Evolutionary conservation across 208 protist genomes (phyloP), one percentile per base, ranked within the genome.

Genomic region (Acanthamoeba healyi): DNA sequence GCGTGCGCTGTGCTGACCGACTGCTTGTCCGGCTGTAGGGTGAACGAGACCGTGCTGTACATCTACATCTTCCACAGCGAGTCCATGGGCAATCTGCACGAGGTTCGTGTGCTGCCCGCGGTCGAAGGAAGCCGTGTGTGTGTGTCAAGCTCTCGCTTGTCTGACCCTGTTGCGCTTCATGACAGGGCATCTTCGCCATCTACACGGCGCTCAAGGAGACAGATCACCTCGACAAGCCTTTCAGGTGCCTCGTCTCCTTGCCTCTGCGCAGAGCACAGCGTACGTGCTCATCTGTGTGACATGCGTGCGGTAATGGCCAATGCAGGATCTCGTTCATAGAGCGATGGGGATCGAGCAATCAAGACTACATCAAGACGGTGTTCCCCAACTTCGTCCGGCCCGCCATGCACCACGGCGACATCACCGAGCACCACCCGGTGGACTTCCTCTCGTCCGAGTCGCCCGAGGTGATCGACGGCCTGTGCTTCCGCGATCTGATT

Each of bases 51-150:
- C 17, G 2, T 56, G 2, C 42, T 84, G 15, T 36, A 34, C 74
- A 58, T 46, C 42, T 84, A 84, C 44, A 56, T 84, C 17, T 84
- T 26, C n/a, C 42, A 56, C 42, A 84, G 74, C 44, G 74, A 84
- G 40, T 36, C 17, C 42, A 12, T 84, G 26, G 74, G 74, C 42
- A 84, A 84, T n/a, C 42, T 84, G n/a, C 74, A 84, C 44, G 74
- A 84, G 44, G 74, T 49, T 24, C 74, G 4, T 29, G 56, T 29
- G n/a, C 7, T 17, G 24, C 56, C 3, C 56, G 24, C n/a, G 24
- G 6, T 22, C 56, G n/a, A n/a, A n/a, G n/a, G n/a, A n/a, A n/a
- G n/a, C 4, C n/a, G 58, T 65, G n/a, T 19, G 6, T 65, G 58
- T 65, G 58, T 65, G 10, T n/a, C 7, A 34, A 36, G 1, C 61